Evolutionary conservation across 1,284 basidiomycete species (phyloP), one percentile per base, ranked within the genome.

Genomic region (Athelia psychrophila): DNA sequence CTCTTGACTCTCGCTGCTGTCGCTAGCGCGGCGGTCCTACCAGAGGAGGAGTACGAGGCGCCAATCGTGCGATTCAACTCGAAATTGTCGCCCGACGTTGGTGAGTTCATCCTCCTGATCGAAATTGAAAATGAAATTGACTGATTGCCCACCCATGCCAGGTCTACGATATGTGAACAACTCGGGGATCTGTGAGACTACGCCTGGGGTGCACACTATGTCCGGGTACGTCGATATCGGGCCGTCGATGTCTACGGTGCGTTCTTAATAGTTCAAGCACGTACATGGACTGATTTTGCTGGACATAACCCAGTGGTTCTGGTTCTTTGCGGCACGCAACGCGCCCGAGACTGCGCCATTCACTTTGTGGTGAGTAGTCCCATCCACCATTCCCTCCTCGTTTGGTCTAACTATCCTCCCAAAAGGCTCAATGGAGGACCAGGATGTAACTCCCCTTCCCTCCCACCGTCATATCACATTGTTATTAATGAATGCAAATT

Each of bases 131-230:
- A n/a, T n/a, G n/a, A n/a, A n/a, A n/a, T n/a, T n/a, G n/a, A n/a
- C n/a, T n/a, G n/a, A n/a, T n/a, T n/a, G n/a, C n/a, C n/a, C n/a
- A n/a, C n/a, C n/a, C n/a, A n/a, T n/a, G 27, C 13, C 27, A 30
- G 27, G 27, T 13, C 27, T 87, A 9, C 76, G 80, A 15, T 84
- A 78, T 60, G 75, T 86, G 5, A 68, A 73, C 20, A 75, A 88
- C 57, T 86, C 84, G 4, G 86, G 86, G 1, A 76, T 88, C 6
- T 91, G 88, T 60, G 88, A 91, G 66, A 86, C 80, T 3, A 86
- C 84, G 0, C 78, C 83, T 1, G 81, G 79, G 0, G 86, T 89
- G 12, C 72, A 76, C 44, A 84, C 86, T 62, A 77, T 83, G 55
- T 86, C 85, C 0, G 86, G 86, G 1, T 88, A 88, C 56, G 70